These are phyloP conservation scores for Aspergillus mulundensis DNA, from an alignment of 495 filamentous ascomycete genomes.

Conservation along the genomic window DNA sequence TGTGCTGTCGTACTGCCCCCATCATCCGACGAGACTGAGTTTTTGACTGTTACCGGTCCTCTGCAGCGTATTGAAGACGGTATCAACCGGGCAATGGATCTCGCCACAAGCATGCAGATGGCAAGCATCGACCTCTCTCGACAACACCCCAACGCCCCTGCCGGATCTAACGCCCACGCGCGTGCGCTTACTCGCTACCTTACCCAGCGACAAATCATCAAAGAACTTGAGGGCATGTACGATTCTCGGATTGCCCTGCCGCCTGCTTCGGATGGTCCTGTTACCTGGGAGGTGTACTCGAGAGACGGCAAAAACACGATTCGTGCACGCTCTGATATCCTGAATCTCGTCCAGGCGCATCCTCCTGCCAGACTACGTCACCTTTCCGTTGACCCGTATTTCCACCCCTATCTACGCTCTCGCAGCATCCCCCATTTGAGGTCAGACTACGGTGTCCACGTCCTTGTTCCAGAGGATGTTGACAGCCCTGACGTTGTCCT, in stretches of 20 bases:
- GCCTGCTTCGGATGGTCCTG: conserved; percentile 54
- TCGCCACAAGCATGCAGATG: conserved; percentile 78
- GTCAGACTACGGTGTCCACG: conserved; percentile 70
- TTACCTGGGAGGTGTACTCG: conserved; percentile 80
- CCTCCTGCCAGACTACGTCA: conserved; percentile 71
- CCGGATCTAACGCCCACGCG: conserved; percentile 70
- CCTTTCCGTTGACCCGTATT: conserved; percentile 78
- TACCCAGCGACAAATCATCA: conserved; percentile 67
- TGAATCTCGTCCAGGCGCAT: conserved; percentile 70
- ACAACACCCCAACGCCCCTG: conserved; percentile 68
- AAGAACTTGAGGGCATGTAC: conserved; percentile 70
- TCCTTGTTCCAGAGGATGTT: conserved; percentile 68
- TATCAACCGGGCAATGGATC: conserved; percentile 72
- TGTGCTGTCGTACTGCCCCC: conserved; percentile 81
- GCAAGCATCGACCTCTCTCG: conserved; percentile 72
- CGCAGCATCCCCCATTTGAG: conserved; percentile 60
- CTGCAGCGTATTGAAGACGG: conserved; percentile 65
- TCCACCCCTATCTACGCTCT: conserved; percentile 69
- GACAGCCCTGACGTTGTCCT: conserved; percentile 66
- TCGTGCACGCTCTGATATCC: conserved; percentile 75
- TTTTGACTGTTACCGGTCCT: conserved; percentile 78
- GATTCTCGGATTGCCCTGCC: conserved; percentile 79
- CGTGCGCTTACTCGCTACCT: conserved; percentile 82
- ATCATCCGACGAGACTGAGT: conserved; percentile 66
- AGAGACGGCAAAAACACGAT: conserved; percentile 78